Evolutionary conservation across 805 yeast genomes (phyloP), one percentile per base, ranked within the genome.

Genomic region (Saccharomycopsis olivae): DNA sequence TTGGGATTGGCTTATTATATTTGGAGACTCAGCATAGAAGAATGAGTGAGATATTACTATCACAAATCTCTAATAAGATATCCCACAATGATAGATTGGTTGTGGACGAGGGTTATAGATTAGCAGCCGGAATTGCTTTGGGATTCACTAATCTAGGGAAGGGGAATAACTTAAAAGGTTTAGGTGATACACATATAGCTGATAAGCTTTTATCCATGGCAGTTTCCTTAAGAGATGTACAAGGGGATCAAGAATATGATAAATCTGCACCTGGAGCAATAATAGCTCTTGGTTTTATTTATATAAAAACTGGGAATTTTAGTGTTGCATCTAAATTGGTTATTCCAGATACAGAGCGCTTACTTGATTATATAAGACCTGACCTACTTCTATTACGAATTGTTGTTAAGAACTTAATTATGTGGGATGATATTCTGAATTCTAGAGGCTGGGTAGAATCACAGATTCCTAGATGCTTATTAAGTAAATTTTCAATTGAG

Each of bases 1-100:
- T 92, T 36, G 96, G 97, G 1, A 74, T 92, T 41, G 99, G 98
- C 0, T 62, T 94, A 39, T 62, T 94, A 5, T 88, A 86, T 51
- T 61, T 76, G 38, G 82, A 73, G 38, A 73, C 86, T 4, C 87
- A 78, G 47, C 94, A 87, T 53, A 69, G 94, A 34, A 67, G 94
- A 49, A 83, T 89, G 87, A 78, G 88, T 41, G 92, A 82, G 44
- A 71, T 84, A 27, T 61, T 88, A 31, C 59, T 82, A 15, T 67
- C 81, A 0, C 95, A 89, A 53, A 62, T 89, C 2, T 68, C 68
- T 18, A 69, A 78, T 3, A 60, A 68, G 2, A 65, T 77, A 4
- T 51, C 57, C 5, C 69, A 70, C 30, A 73, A 74, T 45, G 88
- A 78, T 31, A 66, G 66, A 38, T 45, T 62, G 23, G 59, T 68